These are phyloP conservation scores for Globisporangium sylvaticum DNA, from an alignment of 352 stramenopile species.

Conservation along the genomic window DNA sequence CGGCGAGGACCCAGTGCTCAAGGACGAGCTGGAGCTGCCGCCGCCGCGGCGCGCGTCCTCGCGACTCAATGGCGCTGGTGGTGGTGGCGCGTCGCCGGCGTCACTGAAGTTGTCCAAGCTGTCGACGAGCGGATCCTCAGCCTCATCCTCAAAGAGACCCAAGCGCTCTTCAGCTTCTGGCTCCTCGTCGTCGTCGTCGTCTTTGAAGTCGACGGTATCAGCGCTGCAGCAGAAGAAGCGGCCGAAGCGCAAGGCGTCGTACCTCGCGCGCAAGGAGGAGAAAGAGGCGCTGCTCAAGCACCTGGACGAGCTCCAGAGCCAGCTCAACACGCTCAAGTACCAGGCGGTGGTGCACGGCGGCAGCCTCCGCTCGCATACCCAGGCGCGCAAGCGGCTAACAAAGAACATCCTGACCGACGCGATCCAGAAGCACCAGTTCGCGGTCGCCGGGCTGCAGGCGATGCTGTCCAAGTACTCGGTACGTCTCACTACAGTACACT, in stretches of 20 bases:
- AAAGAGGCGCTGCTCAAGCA: conserved; percentile 30
- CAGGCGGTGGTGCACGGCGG: conserved; percentile 10
- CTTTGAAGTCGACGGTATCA: neutral
- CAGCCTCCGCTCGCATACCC: conserved; percentile 3
- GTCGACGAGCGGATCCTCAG: neutral
- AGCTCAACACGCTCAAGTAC: conserved; percentile 25
- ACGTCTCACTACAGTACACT: neutral
- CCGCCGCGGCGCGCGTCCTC: neutral
- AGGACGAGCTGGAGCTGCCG: conserved; percentile 4
- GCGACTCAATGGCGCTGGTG: neutral
- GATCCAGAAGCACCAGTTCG: conserved; percentile 15
- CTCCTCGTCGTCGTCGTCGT: neutral
- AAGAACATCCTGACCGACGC: conserved; percentile 8
- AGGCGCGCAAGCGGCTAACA: conserved; percentile 12
- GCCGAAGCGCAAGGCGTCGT: conserved; percentile 9
- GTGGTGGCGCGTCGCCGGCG: neutral
- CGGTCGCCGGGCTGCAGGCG: conserved; percentile 10
- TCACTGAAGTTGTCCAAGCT: neutral
- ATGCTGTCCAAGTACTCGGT: conserved; percentile 19
- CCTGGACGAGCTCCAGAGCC: conserved; percentile 21
- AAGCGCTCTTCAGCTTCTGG: neutral
- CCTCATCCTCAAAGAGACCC: neutral
- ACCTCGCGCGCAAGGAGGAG: conserved; percentile 24
- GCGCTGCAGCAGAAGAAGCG: conserved; percentile 12
- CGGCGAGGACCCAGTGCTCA: conserved; percentile 5